A percentile compares a stretch with the other conserved stretches of the same genome.
Conservation (phyloP, 352 stramenopile genomes). For the Globisporangium takayamanum region DNA sequence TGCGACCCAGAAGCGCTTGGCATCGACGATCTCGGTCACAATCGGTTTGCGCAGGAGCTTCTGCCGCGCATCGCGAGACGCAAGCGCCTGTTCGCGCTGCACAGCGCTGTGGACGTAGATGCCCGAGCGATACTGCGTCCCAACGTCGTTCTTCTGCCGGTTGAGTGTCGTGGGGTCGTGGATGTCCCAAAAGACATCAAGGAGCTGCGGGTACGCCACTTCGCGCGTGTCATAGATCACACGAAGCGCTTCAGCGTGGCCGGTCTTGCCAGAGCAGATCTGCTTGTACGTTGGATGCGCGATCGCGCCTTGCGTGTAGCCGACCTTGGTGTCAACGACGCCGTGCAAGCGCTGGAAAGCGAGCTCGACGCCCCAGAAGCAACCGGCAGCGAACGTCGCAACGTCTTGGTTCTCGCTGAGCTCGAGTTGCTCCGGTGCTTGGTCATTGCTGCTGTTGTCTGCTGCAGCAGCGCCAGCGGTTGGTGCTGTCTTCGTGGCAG, state of each 20-base stretch:
- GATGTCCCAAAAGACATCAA: slow-evolving; percentile 78
- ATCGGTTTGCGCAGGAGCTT: slow-evolving; percentile 74
- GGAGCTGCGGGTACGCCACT: slow-evolving; percentile 77
- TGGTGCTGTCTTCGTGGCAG: neutral
- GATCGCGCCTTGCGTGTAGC: slow-evolving; percentile 72
- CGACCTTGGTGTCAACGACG: slow-evolving; percentile 91
- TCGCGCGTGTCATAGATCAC: slow-evolving; percentile 89
- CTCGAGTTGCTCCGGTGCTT: slow-evolving; percentile 6
- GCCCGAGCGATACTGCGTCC: slow-evolving; percentile 94
- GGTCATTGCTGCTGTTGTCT: neutral
- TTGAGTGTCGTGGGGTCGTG: slow-evolving; percentile 93
- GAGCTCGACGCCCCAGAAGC: slow-evolving; percentile 97
- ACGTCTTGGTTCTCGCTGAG: slow-evolving; percentile 21
- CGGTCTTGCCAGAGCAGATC: slow-evolving; percentile 90
- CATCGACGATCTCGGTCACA: slow-evolving; percentile 88
- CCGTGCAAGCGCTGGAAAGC: slow-evolving; percentile 94
- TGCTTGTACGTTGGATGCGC: slow-evolving; percentile 94
- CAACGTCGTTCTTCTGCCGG: slow-evolving; percentile 84
- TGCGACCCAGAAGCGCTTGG: slow-evolving; percentile 88
- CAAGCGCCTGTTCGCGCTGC: slow-evolving; percentile 69
- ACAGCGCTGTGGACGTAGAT: slow-evolving; percentile 93
- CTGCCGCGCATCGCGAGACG: slow-evolving; percentile 60
- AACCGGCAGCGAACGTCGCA: slow-evolving; percentile 96
- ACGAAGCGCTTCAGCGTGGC: slow-evolving; percentile 92
- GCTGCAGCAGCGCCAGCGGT: neutral